Conservation (phyloP, 139 green algal species). For the Ettlia oleoabundans region DNA sequence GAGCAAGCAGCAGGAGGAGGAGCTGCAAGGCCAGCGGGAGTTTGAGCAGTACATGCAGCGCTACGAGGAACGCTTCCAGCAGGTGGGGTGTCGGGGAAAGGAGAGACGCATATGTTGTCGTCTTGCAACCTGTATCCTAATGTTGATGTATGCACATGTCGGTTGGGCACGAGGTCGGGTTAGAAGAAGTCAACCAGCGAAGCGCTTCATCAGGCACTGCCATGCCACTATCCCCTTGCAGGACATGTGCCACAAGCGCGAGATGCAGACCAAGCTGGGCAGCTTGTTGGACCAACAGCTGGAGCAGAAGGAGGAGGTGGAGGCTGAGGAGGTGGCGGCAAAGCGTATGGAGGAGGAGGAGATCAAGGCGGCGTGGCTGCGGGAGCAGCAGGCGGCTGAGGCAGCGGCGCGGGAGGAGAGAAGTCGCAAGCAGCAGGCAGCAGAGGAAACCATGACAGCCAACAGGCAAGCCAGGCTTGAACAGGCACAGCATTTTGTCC, state of each 20-base stretch:
- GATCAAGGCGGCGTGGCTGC: constrained; percentile 32
- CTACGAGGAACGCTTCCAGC: constrained; percentile 32
- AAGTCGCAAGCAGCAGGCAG: constrained; percentile 10
- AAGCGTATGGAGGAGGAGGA: constrained; percentile 3
- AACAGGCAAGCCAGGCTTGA: constrained; percentile 25
- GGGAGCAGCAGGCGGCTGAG: background rate
- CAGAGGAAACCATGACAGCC: background rate
- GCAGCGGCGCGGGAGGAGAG: constrained; percentile 1
- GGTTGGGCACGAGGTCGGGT: no score
- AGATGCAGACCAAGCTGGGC: constrained; percentile 20
- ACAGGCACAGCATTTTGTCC: no score
- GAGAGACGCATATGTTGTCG: no score
- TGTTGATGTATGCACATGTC: no score
- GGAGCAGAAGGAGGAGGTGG: background rate
- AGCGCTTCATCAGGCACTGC: no score
- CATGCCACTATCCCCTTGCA: background rate
- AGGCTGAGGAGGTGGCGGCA: background rate
- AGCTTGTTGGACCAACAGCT: constrained; percentile 21
- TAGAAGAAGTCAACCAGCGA: no score
- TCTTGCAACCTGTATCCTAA: no score
- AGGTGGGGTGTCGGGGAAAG: background rate
- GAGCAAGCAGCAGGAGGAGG: background rate
- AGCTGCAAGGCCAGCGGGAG: constrained; percentile 9
- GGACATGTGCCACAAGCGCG: constrained; percentile 20
- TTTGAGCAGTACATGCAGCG: constrained; percentile 21